Evolutionary conservation across 371 early-diverging fungal genomes (phyloP), one percentile per base, ranked within the genome.

Genomic region (Mortierella sp.): DNA sequence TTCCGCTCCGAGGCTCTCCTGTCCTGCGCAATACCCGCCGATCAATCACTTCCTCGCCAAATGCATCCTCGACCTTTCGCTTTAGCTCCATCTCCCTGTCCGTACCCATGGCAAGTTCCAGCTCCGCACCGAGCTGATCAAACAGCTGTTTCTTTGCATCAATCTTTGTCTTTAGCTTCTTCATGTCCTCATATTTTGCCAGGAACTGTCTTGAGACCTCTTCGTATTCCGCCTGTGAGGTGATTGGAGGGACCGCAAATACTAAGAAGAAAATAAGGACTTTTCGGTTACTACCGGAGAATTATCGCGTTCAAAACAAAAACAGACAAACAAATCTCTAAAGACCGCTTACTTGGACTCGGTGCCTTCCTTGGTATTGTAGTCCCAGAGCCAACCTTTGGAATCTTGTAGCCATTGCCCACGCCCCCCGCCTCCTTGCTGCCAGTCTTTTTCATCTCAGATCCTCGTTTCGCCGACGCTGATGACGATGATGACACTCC

Each of bases 321-420:
- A n/a, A n/a, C n/a, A n/a, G n/a, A n/a, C n/a, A n/a, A n/a, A n/a
- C n/a, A n/a, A n/a, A n/a, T n/a, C n/a, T n/a, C n/a, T n/a, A n/a
- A n/a, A n/a, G n/a, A n/a, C n/a, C n/a, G 21, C 64, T 56, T 71
- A 72, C 72, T 55, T 34, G 72, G 72, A 57, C 64, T 64, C 44
- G 53, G 68, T 19, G 68, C 50, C 59, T 68, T 66, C 56, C 58
- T 56, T 49, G 57, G 46, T 50, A 61, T 17, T 26, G 59, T 60
- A 12, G 60, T 42, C n/a, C 53, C 75, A 26, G 67, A 68, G 49
- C 69, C 52, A 14, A 60, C 64, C 32, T 75, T 75, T 12, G 75
- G 75, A 37, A 75, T 75, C 53, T 60, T 68, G 67, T 75, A 75
- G 21, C 75, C 69, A 43, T 58, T 64, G n/a, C 67, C 62, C 27